Percentiles rank a stretch among this genome's conserved stretches.
Conservation (phyloP, 2,329 filamentous ascomycete genomes). For the Diaporthe sp. region DNA sequence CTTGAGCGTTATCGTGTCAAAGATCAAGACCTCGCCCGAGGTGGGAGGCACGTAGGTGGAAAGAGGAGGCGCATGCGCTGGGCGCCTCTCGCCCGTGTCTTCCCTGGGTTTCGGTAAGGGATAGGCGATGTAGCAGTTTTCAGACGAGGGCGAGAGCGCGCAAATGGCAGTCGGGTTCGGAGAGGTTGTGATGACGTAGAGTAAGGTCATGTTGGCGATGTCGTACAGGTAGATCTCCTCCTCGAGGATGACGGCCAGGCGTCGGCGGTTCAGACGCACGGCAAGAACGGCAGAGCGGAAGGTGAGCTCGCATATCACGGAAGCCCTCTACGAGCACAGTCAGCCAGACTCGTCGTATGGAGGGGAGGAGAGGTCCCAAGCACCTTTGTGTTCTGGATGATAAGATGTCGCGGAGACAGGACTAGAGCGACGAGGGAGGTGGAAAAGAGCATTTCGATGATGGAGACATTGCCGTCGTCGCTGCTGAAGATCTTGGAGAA, state of each 20-base stretch:
- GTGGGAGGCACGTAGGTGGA: conserved; percentile 86
- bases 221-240: conserved; percentile 99
- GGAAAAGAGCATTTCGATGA: conserved; percentile 99
- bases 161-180: conserved; percentile 94
- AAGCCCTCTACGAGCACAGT: conserved; percentile 64
- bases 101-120: conserved; percentile 83
- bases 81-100: conserved; percentile 70
- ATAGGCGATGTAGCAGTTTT: conserved; percentile 96
- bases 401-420: conserved; percentile 89
- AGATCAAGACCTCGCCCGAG: conserved; percentile 92
- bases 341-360: conserved; percentile 39
- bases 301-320: conserved; percentile 97
- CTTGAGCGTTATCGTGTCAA: conserved; percentile 89
- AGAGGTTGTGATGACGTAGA: conserved; percentile 93
- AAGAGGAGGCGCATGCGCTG: conserved; percentile 86
- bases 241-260: conserved; percentile 92
- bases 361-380: conserved; percentile 45
- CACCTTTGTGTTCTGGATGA: conserved; percentile 98
- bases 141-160: conserved; percentile 92
- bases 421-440: conserved; percentile 96
- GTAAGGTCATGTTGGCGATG: conserved; percentile 97
- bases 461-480: conserved; percentile 93
- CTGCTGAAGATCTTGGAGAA: conserved; percentile 96
- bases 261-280: conserved; percentile 93
- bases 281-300: conserved; percentile 97